Conservation (phyloP, 176 grass and related monocot species). For the Oryza brachyantha region DNA sequence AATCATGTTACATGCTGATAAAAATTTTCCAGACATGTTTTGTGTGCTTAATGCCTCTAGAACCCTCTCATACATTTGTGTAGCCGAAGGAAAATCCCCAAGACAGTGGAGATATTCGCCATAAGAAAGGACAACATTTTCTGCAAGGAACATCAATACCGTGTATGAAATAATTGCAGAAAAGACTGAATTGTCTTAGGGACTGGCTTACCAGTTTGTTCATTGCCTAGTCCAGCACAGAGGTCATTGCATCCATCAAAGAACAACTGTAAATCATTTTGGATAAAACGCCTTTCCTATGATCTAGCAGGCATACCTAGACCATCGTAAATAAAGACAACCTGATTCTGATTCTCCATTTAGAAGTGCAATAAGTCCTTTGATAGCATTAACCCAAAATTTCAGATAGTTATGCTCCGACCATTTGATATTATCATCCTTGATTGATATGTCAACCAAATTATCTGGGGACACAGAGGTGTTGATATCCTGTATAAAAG, state of each 20-base stretch:
- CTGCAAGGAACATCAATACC: slow-evolving; percentile 35
- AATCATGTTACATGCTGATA: slow-evolving; percentile 76
- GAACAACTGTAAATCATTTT: slow-evolving; percentile 26
- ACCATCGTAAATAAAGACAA: slow-evolving; percentile 20
- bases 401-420: slow-evolving; percentile 44
- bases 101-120: slow-evolving; percentile 78
- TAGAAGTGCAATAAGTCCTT: slow-evolving; percentile 70
- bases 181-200: neutral
- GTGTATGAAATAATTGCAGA: neutral
- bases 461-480: slow-evolving; percentile 48
- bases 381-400: slow-evolving; percentile 62
- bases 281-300: slow-evolving; percentile 3
- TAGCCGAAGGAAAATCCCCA: slow-evolving; percentile 66
- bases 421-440: slow-evolving; percentile 30
- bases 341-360: slow-evolving; percentile 80
- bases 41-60: slow-evolving; percentile 32
- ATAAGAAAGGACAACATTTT: slow-evolving; percentile 63
- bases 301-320: neutral
- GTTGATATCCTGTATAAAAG: slow-evolving; percentile 49
- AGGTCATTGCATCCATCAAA: slow-evolving; percentile 43
- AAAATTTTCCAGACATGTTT: slow-evolving; percentile 39
- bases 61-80: slow-evolving; percentile 60
- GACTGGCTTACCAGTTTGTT: slow-evolving; percentile 50
- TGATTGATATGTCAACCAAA: slow-evolving; percentile 45
- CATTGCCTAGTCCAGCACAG: slow-evolving; percentile 38